A percentile compares a stretch with the other conserved stretches of the same genome.
Evolutionary conservation across 2,329 filamentous ascomycete species (phyloP).

Genomic region (Colletotrichum somersetense): DNA sequence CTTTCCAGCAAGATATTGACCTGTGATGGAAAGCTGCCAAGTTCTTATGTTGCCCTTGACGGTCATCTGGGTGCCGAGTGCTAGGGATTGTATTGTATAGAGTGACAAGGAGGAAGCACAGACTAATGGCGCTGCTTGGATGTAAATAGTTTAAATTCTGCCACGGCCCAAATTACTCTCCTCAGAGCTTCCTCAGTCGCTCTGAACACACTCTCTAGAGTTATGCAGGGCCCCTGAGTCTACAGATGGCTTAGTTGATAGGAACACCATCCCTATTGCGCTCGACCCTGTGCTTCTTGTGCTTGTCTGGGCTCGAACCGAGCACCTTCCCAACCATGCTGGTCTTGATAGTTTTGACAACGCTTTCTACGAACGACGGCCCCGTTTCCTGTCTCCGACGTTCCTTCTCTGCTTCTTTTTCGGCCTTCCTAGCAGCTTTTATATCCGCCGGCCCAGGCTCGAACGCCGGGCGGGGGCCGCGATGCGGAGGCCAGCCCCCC

Average conservation of each 20-base stretch:
- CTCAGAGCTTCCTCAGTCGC: not conserved
- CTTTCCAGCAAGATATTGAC: not conserved
- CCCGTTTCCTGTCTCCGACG: not conserved
- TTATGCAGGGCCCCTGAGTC: accelerated
- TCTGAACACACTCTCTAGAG: too few species aligned
- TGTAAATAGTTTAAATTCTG: not conserved
- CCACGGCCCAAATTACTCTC: not conserved
- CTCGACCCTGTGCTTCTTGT: constrained; percentile 1
- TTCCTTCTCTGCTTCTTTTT: constrained; percentile 37
- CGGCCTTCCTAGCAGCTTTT: constrained; percentile 35
- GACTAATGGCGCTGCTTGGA: too few species aligned
- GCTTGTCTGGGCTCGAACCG: constrained; percentile 3
- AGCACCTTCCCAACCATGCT: constrained; percentile 6
- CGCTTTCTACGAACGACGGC: not conserved
- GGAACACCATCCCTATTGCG: not conserved
- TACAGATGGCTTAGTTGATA: not conserved
- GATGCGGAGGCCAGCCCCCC: constrained; percentile 17
- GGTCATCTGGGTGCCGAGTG: not conserved
- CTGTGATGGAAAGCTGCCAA: not conserved
- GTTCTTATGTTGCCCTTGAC: not conserved
- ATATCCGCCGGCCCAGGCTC: constrained; percentile 28
- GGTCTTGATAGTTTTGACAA: not conserved
- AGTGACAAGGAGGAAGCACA: not conserved
- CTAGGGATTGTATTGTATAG: not conserved
- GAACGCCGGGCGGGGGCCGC: constrained; percentile 25